Evolutionary conservation across 179 eudicot genomes (phyloP), one percentile per base, ranked within the genome.

Genomic region (Silene noctiflora): DNA sequence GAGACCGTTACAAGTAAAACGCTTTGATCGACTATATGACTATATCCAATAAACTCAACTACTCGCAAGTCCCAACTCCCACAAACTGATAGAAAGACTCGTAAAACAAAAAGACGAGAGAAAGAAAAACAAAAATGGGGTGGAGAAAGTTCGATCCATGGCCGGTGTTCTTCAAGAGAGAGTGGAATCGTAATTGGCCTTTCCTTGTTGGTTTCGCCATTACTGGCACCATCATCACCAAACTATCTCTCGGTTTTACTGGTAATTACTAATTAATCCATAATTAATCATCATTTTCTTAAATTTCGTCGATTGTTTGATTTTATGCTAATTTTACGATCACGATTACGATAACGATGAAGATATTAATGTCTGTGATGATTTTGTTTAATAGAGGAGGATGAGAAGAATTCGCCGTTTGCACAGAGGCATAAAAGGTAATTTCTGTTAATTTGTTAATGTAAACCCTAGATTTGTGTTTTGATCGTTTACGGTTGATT

Each of bases 131-230:
- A 64, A 21, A 81, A 39, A 87, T 85, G 92, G 85, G 70, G 48
- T 85, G 88, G 88, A 87, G 84, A 63, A 85, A 87, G 68, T 88
- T 90, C 83, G 95, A 90, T 88, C 92, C 90, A 48, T 90, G 92
- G 92, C 84, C 89, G 3, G 81, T 88, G 4, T 90, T 90, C 84
- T 90, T 90, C 89, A 84, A 65, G 83, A 79, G 95, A 75, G 95
- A 90, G 59, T 90, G 83, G 81, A 84, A 81, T 22, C 89, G 94
- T 21, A 87, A 83, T 76, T 88, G 91, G 91, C 91, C 91, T 1
- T 90, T 90, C 77, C 91, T 90, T 56, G 86, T 81, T 44, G 94
- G 94, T 9, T 90, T 90, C 79, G 88, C 89, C 71, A 35, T 84
- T 29, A 90, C 91, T 69, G 90, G 89, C n/a, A 53, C 88, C 58